phyloP scores from a whole-genome alignment of 257 asterid species.

The Linderniella brevidens region DNA sequence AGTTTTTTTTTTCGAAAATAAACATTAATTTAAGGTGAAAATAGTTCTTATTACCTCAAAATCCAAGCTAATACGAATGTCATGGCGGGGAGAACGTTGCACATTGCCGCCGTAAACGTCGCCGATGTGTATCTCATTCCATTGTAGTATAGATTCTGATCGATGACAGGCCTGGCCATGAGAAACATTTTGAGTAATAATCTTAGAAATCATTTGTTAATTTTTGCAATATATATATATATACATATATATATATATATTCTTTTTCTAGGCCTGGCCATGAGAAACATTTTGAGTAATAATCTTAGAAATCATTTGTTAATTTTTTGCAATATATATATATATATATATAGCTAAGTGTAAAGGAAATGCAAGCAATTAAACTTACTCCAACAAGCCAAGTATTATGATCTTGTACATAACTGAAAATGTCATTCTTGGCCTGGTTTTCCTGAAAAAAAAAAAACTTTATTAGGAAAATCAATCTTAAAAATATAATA shows the following conservation, averaged over 20 bases:
- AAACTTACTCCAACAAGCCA: slow-evolving; percentile 48
- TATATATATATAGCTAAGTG: background rate
- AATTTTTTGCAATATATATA: background rate
- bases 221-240: background rate
- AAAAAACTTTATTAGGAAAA: background rate
- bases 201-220: no score
- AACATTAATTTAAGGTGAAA: background rate
- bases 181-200: background rate
- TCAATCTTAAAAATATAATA: background rate
- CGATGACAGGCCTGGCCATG: slow-evolving; percentile 47
- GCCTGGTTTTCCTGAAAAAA: slow-evolving; percentile 61
- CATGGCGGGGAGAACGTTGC: slow-evolving; percentile 59
- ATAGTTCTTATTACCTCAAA: slow-evolving; percentile 21
- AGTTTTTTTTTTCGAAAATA: background rate
- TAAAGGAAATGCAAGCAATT: no score
- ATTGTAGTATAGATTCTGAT: slow-evolving; percentile 43
- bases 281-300: background rate
- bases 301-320: no score
- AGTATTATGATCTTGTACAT: slow-evolving; percentile 40
- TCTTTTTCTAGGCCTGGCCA: background rate
- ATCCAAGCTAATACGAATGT: slow-evolving; percentile 68
- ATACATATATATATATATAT: background rate
- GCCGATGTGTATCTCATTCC: slow-evolving; percentile 60
- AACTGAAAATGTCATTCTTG: slow-evolving; percentile 46
- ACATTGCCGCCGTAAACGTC: slow-evolving; percentile 46